phyloP scores from a whole-genome alignment of 2,329 filamentous ascomycete species.

The Calonectria honghensis region DNA sequence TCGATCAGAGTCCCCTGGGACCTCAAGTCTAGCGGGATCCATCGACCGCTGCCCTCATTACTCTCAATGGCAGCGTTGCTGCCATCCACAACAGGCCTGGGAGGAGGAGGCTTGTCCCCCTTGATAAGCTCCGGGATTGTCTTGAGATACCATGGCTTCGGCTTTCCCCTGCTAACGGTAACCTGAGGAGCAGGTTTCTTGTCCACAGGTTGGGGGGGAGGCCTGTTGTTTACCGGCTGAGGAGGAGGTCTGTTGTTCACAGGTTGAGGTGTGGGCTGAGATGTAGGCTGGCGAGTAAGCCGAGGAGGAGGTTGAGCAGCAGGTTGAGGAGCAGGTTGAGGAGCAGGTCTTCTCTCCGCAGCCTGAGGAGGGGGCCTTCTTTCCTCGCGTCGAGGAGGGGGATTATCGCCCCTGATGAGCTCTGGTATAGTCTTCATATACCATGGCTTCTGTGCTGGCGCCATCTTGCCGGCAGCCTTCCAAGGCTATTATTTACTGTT shows the following conservation, averaged over 20 bases:
- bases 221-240: background rate
- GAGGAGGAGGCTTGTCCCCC: background rate
- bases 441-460: constrained; percentile 15
- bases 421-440: constrained; percentile 16
- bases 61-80: background rate
- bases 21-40: background rate
- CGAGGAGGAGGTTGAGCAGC: too few species aligned
- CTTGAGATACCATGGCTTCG: constrained; percentile 22
- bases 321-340: background rate
- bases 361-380: background rate
- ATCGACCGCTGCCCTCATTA: constrained; percentile 6
- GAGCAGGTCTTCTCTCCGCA: background rate
- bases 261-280: background rate
- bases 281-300: too few species aligned
- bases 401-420: constrained; percentile 15
- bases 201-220: background rate
- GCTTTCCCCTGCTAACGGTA: background rate
- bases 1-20: constrained; percentile 63
- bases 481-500: constrained; percentile 9
- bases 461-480: background rate
- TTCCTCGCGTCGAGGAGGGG: background rate
- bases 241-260: background rate
- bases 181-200: background rate
- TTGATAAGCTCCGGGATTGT: constrained; percentile 12
- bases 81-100: background rate